Evolutionary conservation across 1,284 basidiomycete species (phyloP), one percentile per base, ranked within the genome.

Genomic region (Rhodotorula mucilaginosa): DNA sequence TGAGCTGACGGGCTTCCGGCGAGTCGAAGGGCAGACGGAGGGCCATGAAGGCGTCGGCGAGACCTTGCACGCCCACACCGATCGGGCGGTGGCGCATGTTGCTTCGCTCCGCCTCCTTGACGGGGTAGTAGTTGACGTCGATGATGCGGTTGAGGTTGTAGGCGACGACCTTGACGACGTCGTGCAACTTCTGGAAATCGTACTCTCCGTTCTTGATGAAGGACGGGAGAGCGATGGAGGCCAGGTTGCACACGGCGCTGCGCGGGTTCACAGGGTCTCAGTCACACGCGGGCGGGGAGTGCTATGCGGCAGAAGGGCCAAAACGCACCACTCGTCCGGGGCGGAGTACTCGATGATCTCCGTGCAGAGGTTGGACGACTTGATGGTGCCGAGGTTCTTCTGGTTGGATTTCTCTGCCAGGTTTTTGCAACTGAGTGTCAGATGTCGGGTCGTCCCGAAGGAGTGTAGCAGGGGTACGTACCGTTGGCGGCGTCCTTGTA

Each of bases 281-380:
- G 23, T 21, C 51, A 52, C 21, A 23, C n/a, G 51, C 13, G 21
- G 16, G 21, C n/a, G 21, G 23, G 51, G 21, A 23, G 19, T 51
- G 49, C 18, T 51, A 3, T 51, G 49, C 19, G 8, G 49, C 19
- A 51, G 49, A 18, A 51, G 49, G 23, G 46, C 16, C 16, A 2
- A 16, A 58, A 98, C 96, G 62, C 93, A 96, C 49, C 92, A 95
- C 84, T 99, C 97, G 71, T 99, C 97, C 1, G 96, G 95, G 18
- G 96, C 88, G 65, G 93, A 96, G 84, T 98, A 99, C 83, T 99
- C 93, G 81, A 99, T 92, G 81, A 99, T 99, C 83, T 99, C 97
- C 18, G 96, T 98, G 85, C 97, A 99, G 58, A 99, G 85, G 83
- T 99, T 99, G 71, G 96, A 98, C 8, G 93, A 97, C 85, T 98